A percentile compares a stretch with the other conserved stretches of the same genome.
Evolutionary conservation across 2,329 filamentous ascomycete genomes (phyloP).

Genomic region (Sarocladiaceae sp.): DNA sequence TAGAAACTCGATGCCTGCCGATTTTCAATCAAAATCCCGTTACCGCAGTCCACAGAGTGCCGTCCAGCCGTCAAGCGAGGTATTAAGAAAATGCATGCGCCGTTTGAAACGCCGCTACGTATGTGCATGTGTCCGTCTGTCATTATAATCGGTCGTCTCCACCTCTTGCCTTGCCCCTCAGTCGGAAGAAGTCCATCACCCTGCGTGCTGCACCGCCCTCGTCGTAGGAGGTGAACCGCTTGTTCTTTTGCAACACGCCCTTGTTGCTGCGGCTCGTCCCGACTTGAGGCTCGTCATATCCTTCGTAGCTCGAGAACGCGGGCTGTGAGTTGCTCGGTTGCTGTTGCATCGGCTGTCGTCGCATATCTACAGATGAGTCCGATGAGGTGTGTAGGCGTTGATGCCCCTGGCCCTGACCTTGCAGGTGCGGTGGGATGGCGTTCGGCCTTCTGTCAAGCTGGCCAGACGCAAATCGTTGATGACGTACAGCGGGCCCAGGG

Average conservation of each 20-base stretch:
- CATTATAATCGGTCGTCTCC: constrained; percentile 44
- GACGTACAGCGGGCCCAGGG: constrained; percentile 30
- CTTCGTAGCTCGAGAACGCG: constrained; percentile 36
- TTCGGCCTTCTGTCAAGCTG: constrained; percentile 35
- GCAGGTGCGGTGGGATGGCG: constrained; percentile 41
- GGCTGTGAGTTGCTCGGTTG: constrained; percentile 37
- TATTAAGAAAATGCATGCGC: too few species aligned
- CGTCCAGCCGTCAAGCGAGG: too few species aligned
- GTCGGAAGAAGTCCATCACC: constrained; percentile 97
- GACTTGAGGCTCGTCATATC: constrained; percentile 32
- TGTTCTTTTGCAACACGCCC: constrained; percentile 69
- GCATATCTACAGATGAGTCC: constrained; percentile 46
- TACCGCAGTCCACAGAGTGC: too few species aligned
- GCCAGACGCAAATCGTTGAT: constrained; percentile 34
- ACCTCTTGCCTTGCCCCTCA: constrained; percentile 70
- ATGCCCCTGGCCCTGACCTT: constrained; percentile 15
- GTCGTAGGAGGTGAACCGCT: constrained; percentile 86
- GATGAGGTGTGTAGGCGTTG: constrained; percentile 44
- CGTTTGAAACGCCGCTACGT: too few species aligned
- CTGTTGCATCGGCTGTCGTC: constrained; percentile 32
- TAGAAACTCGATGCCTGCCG: too few species aligned
- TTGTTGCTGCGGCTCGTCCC: constrained; percentile 29
- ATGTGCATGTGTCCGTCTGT: background rate
- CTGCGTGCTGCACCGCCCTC: constrained; percentile 77
- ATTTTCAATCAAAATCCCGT: too few species aligned